Base-by-base conservation (phyloP, 164 flowering plant species). In the Echeveria elegans region DNA sequence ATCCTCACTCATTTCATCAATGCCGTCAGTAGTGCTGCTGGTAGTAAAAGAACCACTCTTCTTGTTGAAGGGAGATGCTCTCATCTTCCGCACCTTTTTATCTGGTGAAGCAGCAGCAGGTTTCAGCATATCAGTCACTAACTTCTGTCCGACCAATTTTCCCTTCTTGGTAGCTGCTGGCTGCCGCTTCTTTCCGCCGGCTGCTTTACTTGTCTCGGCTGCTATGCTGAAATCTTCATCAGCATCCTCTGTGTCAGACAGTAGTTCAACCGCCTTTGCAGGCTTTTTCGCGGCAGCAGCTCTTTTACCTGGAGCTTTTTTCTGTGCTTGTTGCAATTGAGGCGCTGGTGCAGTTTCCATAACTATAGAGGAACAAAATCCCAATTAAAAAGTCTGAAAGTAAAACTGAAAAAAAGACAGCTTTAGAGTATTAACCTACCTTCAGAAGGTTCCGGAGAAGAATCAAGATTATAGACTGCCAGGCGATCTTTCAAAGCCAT, bases 61-160 rank as follows among this genome's bases (percentile, higher is more conserved):
- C 82, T 88, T 94, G 84, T 92, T 86, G 73, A 92, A 94, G 2
- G 99, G 99, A 1, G 97, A 92, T 15, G 74, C 76, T 61, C 97
- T 85, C 81, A 85, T 89, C 79, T 80, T 89, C 82, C 96, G 83
- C 58, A 92, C 90, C 69, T 89, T 92, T 77, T 84, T 87, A 71
- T 85, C 92, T 0, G 96, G 97, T 6, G 97, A 91, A 1, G 63
- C 67, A 34, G 80, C 88, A 2, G 79, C 78, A 19, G 86, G 88
- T 73, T 84, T 82, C 63, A 88, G 53, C 53, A 85, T 76, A 1
- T 88, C 87, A 4, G 88, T 86, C 56, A 91, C 66, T 24, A 87
- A 77, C 71, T 76, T 85, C 82, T 89, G 90, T 6, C 78, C 73
- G 26, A 77, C 47, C 47, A 11, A 18, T 43, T 43, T 43, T 43